A percentile compares a stretch with the other conserved stretches of the same genome.
Conservation (phyloP, 2,329 filamentous ascomycete species). For the Exophiala dermatitidis region DNA sequence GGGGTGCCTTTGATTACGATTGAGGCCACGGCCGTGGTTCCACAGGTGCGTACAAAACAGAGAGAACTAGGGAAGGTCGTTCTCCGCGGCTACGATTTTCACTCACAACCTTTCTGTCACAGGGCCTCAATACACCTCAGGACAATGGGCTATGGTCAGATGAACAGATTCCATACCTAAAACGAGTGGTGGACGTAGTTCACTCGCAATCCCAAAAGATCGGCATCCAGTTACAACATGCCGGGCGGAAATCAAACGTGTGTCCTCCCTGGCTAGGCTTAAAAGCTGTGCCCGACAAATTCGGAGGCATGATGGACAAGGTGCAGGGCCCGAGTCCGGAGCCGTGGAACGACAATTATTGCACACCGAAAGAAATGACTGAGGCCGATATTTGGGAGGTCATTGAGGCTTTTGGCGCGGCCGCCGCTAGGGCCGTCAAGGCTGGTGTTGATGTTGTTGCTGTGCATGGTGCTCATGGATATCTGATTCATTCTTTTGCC, state of each 20-base stretch:
- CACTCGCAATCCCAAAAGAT: slow-evolving; percentile 29
- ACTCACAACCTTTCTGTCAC: background rate
- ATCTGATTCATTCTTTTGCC: slow-evolving; percentile 51
- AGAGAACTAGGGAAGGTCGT: slow-evolving; percentile 26
- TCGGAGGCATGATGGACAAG: slow-evolving; percentile 26
- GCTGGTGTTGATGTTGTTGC: slow-evolving; percentile 72
- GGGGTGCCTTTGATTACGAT: slow-evolving; percentile 32
- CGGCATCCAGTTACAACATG: slow-evolving; percentile 31
- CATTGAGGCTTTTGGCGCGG: slow-evolving; percentile 23
- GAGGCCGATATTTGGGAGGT: slow-evolving; percentile 55
- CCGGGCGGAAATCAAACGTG: slow-evolving; percentile 29
- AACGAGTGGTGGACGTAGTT: slow-evolving; percentile 30
- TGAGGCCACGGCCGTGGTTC: slow-evolving; percentile 26
- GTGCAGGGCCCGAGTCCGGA: slow-evolving; percentile 52
- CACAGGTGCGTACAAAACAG: slow-evolving; percentile 11
- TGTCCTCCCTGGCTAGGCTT: slow-evolving; percentile 10
- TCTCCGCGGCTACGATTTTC: too few relatives aligned
- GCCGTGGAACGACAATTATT: slow-evolving; percentile 55
- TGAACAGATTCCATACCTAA: slow-evolving; percentile 29
- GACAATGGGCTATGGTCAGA: slow-evolving; percentile 30
- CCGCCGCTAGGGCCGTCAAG: slow-evolving; percentile 53
- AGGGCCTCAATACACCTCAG: slow-evolving; percentile 35
- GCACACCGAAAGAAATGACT: slow-evolving; percentile 60
- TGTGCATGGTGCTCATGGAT: slow-evolving; percentile 72
- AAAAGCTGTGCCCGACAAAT: slow-evolving; percentile 5